Evolutionary conservation across 1,139 yeast species (phyloP), one percentile per base, ranked within the genome.

Genomic region (Saccharomyces hybrid): DNA sequence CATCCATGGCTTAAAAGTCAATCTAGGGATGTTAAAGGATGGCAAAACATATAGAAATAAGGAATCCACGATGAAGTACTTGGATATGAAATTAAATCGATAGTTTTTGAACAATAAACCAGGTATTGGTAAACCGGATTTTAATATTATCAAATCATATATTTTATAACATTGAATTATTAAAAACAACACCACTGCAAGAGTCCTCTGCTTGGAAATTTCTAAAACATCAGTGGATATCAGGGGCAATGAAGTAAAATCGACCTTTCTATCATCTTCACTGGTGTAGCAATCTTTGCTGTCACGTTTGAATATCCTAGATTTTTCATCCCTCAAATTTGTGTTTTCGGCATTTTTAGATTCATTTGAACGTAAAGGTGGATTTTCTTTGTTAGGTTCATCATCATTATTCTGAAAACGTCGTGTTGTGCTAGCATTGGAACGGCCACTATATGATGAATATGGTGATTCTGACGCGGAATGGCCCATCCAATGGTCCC

Each of bases 151-250:
- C 42, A 88, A 73, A 66, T 90, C 96, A 64, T 86, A 88, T 1
- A 88, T 57, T 67, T 93, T 93, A 80, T 86, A 87, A 26, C 89
- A 81, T 69, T 91, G 97, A 21, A 91, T 75, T 51, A 87, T 75
- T 2, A 80, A 73, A 66, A 90, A 88, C n/a, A 87, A 59, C 2
- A 88, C 80, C 26, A 84, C 71, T 6, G 83, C 78, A 54, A 87
- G 77, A 50, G 82, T 70, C 60, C 96, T 73, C 69, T 93, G 98
- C 27, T 86, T 84, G n/a, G 88, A 89, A n/a, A 81, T 81, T 62
- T 90, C 96, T 31, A 91, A 68, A 1, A 83, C 71, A 7, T 76
- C 71, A 2, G 79, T 71, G 1, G 88, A 83, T 51, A 85, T 79
- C 53, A 83, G 70, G 2, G 82, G 78, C 42, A 59, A 27, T 5